Base-by-base conservation (phyloP, 2,329 filamentous ascomycete species). In the Alternaria alternata region DNA sequence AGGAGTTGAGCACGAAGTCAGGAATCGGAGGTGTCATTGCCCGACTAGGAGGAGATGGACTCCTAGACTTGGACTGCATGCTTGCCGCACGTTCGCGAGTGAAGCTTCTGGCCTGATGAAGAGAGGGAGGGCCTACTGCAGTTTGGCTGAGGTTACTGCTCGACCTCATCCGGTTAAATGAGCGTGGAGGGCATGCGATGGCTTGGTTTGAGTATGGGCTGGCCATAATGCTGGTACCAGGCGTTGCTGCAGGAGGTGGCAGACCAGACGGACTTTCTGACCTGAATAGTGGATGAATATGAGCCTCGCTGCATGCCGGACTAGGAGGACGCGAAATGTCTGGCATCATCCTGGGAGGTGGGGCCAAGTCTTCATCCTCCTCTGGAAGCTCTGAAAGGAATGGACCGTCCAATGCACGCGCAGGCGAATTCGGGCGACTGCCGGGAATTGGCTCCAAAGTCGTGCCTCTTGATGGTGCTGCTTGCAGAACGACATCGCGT, bases 261-360 rank as follows among this genome's bases (percentile, higher is more conserved):
- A 60, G 34, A 11, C 57, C 57, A 1, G 83, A 85, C 0, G 89
- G 89, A 41, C 88, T 91, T 72, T 92, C 89, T 6, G 88, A 89
- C 60, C 91, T 85, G 81, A 94, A 93, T 3, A 94, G 83, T 8
- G 91, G 91, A 75, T 94, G 91, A 46, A 93, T 93, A 71, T 93
- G 87, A 4, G 88, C 83, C 74, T 93, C 89, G 69, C 83, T 84
- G 16, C 77, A 66, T 51, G 68, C 72, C 28, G 78, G 80, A 49
- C 78, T 81, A 6, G 72, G 73, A 26, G 80, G 77, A 32, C 75
- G 74, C 14, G 76, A 76, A 7, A 61, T 63, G 53, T 77, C 75
- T 4, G 70, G 69, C 55, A 74, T 70, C 63, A 77, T 68, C 41
- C 67, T 77, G 1, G 75, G 76, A 18, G 76, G 75, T 16, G 69